phyloP scores from a whole-genome alignment of 2,329 filamentous ascomycete genomes.

The Trichoderma oligosporum region DNA sequence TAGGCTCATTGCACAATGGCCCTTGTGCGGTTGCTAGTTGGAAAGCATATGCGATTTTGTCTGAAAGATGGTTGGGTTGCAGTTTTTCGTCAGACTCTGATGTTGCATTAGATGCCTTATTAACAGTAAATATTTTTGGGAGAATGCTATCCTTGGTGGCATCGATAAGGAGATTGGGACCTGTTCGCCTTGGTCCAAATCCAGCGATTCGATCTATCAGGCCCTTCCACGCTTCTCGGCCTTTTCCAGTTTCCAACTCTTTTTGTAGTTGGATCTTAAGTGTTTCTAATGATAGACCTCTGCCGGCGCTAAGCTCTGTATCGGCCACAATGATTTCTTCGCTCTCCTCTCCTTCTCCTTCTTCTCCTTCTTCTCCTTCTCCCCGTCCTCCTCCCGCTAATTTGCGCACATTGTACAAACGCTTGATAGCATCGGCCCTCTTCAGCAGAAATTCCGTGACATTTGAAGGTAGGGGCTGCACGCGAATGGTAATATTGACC shows the following conservation, averaged over 20 bases:
- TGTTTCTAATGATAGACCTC: conserved; percentile 66
- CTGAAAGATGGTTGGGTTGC: conserved; percentile 67
- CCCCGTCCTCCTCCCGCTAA: conserved; percentile 32
- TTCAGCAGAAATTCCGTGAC: conserved; percentile 84
- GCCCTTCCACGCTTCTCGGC: conserved; percentile 70
- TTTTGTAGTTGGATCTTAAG: conserved; percentile 69
- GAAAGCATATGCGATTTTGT: conserved; percentile 92
- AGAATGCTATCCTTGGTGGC: conserved; percentile 68
- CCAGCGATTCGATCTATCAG: conserved; percentile 78
- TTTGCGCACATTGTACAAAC: conserved; percentile 68
- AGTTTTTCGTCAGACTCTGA: conserved; percentile 49
- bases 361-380: conserved; percentile 32
- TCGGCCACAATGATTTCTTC: conserved; percentile 45
- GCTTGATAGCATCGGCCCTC: conserved; percentile 74
- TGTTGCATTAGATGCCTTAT: conserved; percentile 31
- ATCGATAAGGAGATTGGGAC: conserved; percentile 88
- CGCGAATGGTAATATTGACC: conserved; percentile 69
- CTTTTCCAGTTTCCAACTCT: conserved; percentile 67
- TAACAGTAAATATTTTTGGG: conserved; percentile 60
- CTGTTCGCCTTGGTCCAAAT: conserved; percentile 80
- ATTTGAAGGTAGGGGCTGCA: conserved; percentile 70
- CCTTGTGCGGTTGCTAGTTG: conserved; percentile 87
- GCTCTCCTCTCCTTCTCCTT: conserved; percentile 34
- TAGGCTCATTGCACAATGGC: conserved; percentile 85
- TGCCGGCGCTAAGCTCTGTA: conserved; percentile 55